Base-by-base conservation (phyloP, 805 yeast species). In the Henningerozyma blattae region DNA sequence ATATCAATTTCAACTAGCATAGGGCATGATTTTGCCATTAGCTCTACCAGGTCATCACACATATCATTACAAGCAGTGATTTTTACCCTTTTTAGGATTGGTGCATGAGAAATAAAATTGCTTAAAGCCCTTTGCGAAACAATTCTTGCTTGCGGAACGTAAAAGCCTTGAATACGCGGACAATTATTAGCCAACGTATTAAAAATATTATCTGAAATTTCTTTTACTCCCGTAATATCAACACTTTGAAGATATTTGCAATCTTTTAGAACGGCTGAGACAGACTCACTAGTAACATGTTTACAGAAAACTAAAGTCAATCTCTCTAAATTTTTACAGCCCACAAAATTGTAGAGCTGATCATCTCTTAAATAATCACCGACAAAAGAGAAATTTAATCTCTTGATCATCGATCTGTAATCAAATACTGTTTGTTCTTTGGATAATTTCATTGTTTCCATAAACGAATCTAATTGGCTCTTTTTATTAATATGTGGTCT, bases 1-100 rank as follows among this genome's bases (percentile, higher is more conserved):
- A 89, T 65, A 58, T 89, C 97, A 34, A 91, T 78, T 57, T 89
- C 98, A 14, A 87, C 93, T 32, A 89, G 63, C 36, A 77, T 67
- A 28, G 79, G 78, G 55, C 96, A 89, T 50, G 70, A 70, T n/a
- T 64, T 62, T 34, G 80, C 76, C 56, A 86, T 64, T 16, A 68
- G 65, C 27, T 62, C 47, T 5, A 87, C 64, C 9, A 79, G 66
- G 8, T 59, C 69, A 54, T 83, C 91, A 31, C 77, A 70, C 37
- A 89, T 69, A 36, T 67, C 66, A 25, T 61, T 61, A 51, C 84
- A 80, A 36, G 80, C 81, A 37, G 86, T 77, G 34, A 91, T 67
- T 50, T 84, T 84, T 33, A 89, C 75, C 46, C 97, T 68, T 50
- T 86, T 84, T 42, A 89, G 63, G 66, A 75, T 65, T 2, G 80